Percentiles rank a stretch among this genome's conserved stretches.
Evolutionary conservation across 257 asterid genomes (phyloP).

Genomic region (Gynochthodes officinalis): DNA sequence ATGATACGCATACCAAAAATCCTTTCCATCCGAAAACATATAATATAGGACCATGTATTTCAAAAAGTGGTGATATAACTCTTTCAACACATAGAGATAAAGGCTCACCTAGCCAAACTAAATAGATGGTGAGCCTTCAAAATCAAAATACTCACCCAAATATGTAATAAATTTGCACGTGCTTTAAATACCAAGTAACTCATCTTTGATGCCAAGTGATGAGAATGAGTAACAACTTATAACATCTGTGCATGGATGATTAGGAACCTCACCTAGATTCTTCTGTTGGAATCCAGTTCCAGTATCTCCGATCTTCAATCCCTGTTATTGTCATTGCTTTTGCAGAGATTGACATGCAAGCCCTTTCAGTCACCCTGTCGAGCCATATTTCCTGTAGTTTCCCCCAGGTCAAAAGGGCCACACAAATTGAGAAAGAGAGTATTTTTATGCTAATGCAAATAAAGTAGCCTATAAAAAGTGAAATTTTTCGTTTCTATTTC

Average conservation of each 20-base stretch:
- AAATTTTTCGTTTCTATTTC: neutral
- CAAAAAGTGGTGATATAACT: neutral
- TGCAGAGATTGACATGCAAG: slow-evolving; percentile 84
- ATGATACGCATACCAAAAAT: neutral
- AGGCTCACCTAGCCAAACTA: neutral
- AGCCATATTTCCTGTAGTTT: slow-evolving; percentile 75
- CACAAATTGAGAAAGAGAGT: slow-evolving; percentile 3
- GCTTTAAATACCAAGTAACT: neutral
- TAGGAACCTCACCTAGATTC: slow-evolving; percentile 69
- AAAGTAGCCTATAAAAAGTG: neutral
- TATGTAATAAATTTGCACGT: neutral
- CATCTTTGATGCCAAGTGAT: neutral
- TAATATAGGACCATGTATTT: neutral
- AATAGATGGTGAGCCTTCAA: neutral
- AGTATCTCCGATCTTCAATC: slow-evolving; percentile 89
- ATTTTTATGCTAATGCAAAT: slow-evolving; percentile 9
- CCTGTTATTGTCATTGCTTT: slow-evolving; percentile 86
- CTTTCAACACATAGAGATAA: neutral
- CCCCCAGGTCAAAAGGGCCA: slow-evolving; percentile 7
- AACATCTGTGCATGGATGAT: neutral
- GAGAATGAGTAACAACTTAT: neutral
- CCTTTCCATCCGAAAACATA: neutral
- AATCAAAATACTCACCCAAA: neutral
- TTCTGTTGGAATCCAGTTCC: slow-evolving; percentile 93
- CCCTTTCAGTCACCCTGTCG: slow-evolving; percentile 77